These are phyloP conservation scores for Kalanchoe fedtschenkoi DNA, from an alignment of 164 flowering plant species.

Conservation along the genomic window DNA sequence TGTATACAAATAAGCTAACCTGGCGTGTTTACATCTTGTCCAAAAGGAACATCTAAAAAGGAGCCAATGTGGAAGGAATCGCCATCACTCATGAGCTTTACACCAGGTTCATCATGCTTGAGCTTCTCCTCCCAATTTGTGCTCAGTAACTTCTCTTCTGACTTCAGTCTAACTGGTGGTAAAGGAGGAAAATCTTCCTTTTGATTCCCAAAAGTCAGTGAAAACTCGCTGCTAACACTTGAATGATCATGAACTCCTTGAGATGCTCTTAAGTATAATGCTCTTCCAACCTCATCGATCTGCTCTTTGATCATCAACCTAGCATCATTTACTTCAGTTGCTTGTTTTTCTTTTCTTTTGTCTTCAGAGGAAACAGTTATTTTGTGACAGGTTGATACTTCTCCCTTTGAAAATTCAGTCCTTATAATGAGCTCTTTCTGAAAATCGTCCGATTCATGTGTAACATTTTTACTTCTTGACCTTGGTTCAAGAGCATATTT, in stretches of 20 bases:
- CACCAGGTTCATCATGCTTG: constrained; percentile 49
- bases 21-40: constrained; percentile 72
- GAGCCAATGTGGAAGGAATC: constrained; percentile 61
- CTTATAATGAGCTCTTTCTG: constrained; percentile 67
- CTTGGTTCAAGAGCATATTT: constrained; percentile 23
- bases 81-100: constrained; percentile 38
- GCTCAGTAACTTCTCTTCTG: constrained; percentile 56
- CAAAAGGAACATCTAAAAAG: constrained; percentile 81
- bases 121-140: constrained; percentile 71
- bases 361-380: constrained; percentile 16
- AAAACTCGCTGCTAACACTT: constrained; percentile 29
- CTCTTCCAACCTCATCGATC: constrained; percentile 70
- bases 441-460: constrained; percentile 25
- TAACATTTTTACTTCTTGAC: constrained; percentile 21
- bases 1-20: constrained; percentile 29
- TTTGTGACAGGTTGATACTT: constrained; percentile 29
- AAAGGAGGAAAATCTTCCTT: constrained; percentile 80
- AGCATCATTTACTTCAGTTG: constrained; percentile 26
- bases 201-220: constrained; percentile 32
- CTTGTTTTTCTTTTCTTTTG: constrained; percentile 40
- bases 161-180: constrained; percentile 90
- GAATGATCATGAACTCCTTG: constrained; percentile 41
- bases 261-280: constrained; percentile 43
- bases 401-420: constrained; percentile 48
- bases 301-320: constrained; percentile 52